Evolutionary conservation across 2,329 filamentous ascomycete genomes (phyloP).

Genomic region (Penicillium sp.): DNA sequence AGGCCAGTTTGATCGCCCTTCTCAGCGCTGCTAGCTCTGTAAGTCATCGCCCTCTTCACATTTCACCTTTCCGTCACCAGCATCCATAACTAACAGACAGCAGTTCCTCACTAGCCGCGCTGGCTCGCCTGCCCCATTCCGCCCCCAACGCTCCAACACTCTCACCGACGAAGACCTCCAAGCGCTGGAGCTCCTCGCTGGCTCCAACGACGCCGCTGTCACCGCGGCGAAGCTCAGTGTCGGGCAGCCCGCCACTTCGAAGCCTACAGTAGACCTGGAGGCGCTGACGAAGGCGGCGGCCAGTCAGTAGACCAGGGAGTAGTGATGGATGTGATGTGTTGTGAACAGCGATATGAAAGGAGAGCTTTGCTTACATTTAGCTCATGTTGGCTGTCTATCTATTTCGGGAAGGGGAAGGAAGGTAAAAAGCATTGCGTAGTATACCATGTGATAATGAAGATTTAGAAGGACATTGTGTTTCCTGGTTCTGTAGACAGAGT

Average conservation of each 20-base stretch:
- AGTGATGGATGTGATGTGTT: not conserved
- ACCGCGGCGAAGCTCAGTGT: constrained; percentile 25
- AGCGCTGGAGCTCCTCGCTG: constrained; percentile 48
- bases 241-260: constrained; percentile 25
- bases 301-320: constrained; percentile 27
- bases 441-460: not conserved
- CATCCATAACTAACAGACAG: not conserved
- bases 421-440: constrained; percentile 5
- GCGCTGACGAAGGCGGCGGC: constrained; percentile 44
- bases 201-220: constrained; percentile 27
- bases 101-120: constrained; percentile 76
- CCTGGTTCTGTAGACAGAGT: not conserved
- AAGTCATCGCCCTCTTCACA: constrained; percentile 44
- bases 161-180: constrained; percentile 50
- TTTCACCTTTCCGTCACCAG: not conserved
- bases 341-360: not conserved
- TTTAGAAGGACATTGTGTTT: not conserved
- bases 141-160: constrained; percentile 60
- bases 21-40: constrained; percentile 85
- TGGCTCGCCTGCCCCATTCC: constrained; percentile 69
- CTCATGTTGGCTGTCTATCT: not conserved
- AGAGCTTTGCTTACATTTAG: not conserved
- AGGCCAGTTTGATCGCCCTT: constrained; percentile 84
- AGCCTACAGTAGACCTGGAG: constrained; percentile 43
- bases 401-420: not conserved